A percentile compares a stretch with the other conserved stretches of the same genome.
phyloP scores from a whole-genome alignment of 2,329 filamentous ascomycete genomes.

The Aspergillus versicolor region DNA sequence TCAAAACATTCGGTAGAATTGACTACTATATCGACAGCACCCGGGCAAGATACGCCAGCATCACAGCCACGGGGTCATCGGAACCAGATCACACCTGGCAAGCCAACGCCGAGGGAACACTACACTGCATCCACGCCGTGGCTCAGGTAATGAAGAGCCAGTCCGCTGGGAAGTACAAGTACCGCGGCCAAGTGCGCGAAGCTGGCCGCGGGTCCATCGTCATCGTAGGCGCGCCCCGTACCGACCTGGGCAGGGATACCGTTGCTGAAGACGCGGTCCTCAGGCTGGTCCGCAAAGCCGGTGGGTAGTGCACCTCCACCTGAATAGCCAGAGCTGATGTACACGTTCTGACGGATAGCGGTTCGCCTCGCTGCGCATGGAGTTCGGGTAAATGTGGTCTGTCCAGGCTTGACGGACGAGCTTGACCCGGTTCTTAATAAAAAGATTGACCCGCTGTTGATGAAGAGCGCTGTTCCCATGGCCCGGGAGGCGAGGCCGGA shows the following conservation, averaged over 20 bases:
- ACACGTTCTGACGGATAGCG: slow-evolving; percentile 12
- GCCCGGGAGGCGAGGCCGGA: slow-evolving; percentile 28
- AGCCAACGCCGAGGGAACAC: slow-evolving; percentile 40
- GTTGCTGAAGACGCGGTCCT: slow-evolving; percentile 46
- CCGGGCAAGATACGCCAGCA: slow-evolving; percentile 10
- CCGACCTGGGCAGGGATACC: slow-evolving; percentile 23
- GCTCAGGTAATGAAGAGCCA: slow-evolving; percentile 16
- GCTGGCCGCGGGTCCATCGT: slow-evolving; percentile 35
- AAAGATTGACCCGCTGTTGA: slow-evolving; percentile 3
- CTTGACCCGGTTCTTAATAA: background rate
- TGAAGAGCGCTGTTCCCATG: slow-evolving; percentile 16
- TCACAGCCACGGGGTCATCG: background rate
- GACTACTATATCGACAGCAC: slow-evolving; percentile 27
- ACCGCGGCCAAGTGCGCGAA: slow-evolving; percentile 22
- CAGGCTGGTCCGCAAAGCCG: slow-evolving; percentile 42
- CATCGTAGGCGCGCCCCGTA: slow-evolving; percentile 38
- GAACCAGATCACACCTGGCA: slow-evolving; percentile 31
- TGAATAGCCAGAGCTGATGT: slow-evolving; percentile 9
- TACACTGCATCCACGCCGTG: slow-evolving; percentile 39
- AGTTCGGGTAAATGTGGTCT: slow-evolving; percentile 35
- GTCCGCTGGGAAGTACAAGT: slow-evolving; percentile 36
- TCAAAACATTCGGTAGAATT: slow-evolving; percentile 23
- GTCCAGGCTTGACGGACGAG: slow-evolving; percentile 30
- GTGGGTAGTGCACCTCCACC: slow-evolving; percentile 13
- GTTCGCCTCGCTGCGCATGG: slow-evolving; percentile 26